Evolutionary conservation across 2,329 filamentous ascomycete genomes (phyloP), one percentile per base, ranked within the genome.

Genomic region (Fusarium hostae): DNA sequence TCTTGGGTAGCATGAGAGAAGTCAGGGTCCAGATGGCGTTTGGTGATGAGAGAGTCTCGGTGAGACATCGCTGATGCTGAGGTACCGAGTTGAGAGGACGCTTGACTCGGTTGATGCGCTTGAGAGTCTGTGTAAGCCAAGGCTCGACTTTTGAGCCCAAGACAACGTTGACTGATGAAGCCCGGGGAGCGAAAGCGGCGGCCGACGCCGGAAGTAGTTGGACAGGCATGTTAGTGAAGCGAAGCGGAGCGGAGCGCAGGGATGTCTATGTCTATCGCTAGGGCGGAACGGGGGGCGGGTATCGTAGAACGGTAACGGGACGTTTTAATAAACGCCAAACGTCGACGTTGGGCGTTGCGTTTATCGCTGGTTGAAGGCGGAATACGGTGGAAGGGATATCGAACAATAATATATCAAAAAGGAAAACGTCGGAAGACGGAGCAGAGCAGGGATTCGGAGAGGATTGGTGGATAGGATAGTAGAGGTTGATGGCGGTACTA

Each of bases 21-120:
- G 94, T 93, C 70, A 99, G 86, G 63, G 92, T 97, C 95, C 95
- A 99, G 82, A 98, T 95, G 74, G 95, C 96, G 78, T 94, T 94
- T 67, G 91, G 82, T 59, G 93, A 95, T 43, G 95, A 98, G 59
- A 99, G 87, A 1, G 93, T 97, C 86, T 98, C 96, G 63, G 95
- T 97, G 78, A 99, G 89, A 84, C 95, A 98, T 86, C 94, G 90
- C 77, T 95, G 94, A 85, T 98, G 96, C 82, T 99, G 96, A 63
- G 94, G 91, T 52, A 98, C 93, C 82, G 93, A 98, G 88, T 99
- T 99, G 83, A 98, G 89, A 68, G 96, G 95, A 77, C 96, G 93
- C 89, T 98, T 99, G 78, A 98, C 91, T 76, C 93, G 90, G 87
- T 97, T 98, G 85, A 98, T 94, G 82, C 96, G 91, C 88, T 98